These are phyloP conservation scores for Scedosporium apiospermum DNA, from an alignment of 2,329 filamentous ascomycete genomes.

Conservation along the genomic window DNA sequence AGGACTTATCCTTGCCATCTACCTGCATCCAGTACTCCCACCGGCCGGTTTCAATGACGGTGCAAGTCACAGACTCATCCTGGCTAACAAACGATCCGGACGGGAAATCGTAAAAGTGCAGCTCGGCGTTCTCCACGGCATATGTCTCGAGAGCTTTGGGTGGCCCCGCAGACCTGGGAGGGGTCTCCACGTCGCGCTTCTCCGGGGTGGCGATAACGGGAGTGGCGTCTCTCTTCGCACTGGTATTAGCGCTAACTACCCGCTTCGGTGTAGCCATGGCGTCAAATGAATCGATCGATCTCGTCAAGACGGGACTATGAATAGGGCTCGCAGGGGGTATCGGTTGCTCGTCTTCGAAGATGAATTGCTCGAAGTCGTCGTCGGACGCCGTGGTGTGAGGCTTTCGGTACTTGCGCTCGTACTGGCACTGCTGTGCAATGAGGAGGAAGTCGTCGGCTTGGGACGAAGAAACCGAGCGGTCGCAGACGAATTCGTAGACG, in stretches of 20 bases:
- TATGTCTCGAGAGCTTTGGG: slow-evolving; percentile 67
- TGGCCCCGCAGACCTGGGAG: slow-evolving; percentile 20
- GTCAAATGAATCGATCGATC: slow-evolving; percentile 49
- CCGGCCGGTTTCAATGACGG: slow-evolving; percentile 74
- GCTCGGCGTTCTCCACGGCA: slow-evolving; percentile 65
- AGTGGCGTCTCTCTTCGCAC: slow-evolving; percentile 31
- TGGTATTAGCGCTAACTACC: slow-evolving; percentile 32
- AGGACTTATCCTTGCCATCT: slow-evolving; percentile 63
- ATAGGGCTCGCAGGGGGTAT: slow-evolving; percentile 56
- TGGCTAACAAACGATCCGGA: slow-evolving; percentile 78
- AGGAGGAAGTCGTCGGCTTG: slow-evolving; percentile 74
- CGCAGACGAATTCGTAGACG: slow-evolving; percentile 97
- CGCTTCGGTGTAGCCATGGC: slow-evolving; percentile 40
- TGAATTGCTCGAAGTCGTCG: slow-evolving; percentile 71
- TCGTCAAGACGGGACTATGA: slow-evolving; percentile 45
- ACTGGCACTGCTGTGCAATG: slow-evolving; percentile 86
- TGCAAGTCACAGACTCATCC: slow-evolving; percentile 64
- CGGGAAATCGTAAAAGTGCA: slow-evolving; percentile 88
- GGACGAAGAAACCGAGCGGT: slow-evolving; percentile 56
- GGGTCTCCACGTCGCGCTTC: background rate
- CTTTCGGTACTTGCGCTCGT: slow-evolving; percentile 88
- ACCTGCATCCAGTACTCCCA: slow-evolving; percentile 98
- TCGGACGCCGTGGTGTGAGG: slow-evolving; percentile 72
- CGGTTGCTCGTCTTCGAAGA: slow-evolving; percentile 58
- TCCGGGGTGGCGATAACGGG: slow-evolving; percentile 8